Evolutionary conservation across 2,329 filamentous ascomycete genomes (phyloP), one percentile per base, ranked within the genome.

Genomic region (Colletotrichum tabaci): DNA sequence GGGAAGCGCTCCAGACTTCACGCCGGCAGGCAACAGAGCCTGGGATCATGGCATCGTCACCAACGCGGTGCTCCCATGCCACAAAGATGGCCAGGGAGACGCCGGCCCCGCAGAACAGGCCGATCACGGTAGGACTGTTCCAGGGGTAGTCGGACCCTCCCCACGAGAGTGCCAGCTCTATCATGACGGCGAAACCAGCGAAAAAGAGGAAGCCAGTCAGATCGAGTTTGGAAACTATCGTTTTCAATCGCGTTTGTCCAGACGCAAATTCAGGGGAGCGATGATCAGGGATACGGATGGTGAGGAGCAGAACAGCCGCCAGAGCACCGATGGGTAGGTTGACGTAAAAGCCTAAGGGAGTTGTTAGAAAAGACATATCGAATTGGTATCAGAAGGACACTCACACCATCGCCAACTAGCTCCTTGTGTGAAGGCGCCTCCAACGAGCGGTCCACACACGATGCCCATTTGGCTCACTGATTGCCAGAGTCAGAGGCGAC

Each of bases 81-180:
- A 76, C 26, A 13, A 74, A 71, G 44, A 81, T 75, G 12, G 77
- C 74, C 12, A 77, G 74, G 26, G 73, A 74, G 9, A 79, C 79
- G 5, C 77, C 77, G 21, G 80, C 78, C 40, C 74, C 74, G 40
- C 68, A 70, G 30, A 86, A 77, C 4, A 84, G 79, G 2, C 79
- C 82, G 55, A 86, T 81, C 50, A 85, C 79, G 5, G 74, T 76
- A 6, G 78, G 68, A 3, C 76, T 77, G 23, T 75, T 75, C 84
- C 84, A 86, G 75, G 52, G 60, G 2, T 80, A 81, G 12, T 52
- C 30, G 26, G 77, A 75, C 15, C 75, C 79, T n/a, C 82, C 82
- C 80, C 80, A 87, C 73, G 86, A 81, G 5, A 88, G 76, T 8
- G 84, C 86, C 10, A 88, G 76, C 2, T 87, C 74, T 4, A 87